Percentiles rank a stretch among this genome's conserved stretches.
phyloP scores from a whole-genome alignment of 2,329 filamentous ascomycete genomes.

The Lasiodiplodia sp. region DNA sequence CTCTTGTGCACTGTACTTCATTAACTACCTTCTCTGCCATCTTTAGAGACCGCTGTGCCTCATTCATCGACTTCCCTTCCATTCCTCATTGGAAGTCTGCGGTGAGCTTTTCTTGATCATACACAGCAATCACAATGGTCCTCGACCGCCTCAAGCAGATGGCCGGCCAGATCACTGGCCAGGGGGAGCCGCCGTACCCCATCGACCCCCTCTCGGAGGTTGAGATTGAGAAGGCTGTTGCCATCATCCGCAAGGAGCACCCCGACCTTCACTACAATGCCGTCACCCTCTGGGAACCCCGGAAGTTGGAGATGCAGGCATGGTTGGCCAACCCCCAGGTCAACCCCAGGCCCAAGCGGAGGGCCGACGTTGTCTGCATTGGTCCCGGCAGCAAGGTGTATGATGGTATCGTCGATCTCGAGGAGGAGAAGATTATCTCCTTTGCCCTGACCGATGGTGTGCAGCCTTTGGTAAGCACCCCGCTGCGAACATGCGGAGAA shows the following conservation, averaged over 20 bases:
- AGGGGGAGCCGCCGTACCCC: slow-evolving; percentile 67
- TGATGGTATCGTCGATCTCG: slow-evolving; percentile 81
- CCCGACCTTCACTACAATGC: slow-evolving; percentile 83
- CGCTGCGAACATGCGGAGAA: neutral
- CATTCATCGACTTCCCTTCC: neutral
- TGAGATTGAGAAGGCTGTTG: slow-evolving; percentile 77
- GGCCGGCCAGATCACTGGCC: slow-evolving; percentile 66
- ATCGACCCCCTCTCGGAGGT: slow-evolving; percentile 76
- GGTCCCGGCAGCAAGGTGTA: slow-evolving; percentile 79
- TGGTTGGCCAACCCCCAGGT: slow-evolving; percentile 75
- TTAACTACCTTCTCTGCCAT: neutral
- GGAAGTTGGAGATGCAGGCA: slow-evolving; percentile 81
- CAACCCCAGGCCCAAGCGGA: slow-evolving; percentile 68
- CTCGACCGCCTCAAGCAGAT: slow-evolving; percentile 70
- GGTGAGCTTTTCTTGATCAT: neutral
- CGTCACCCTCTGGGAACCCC: slow-evolving; percentile 82
- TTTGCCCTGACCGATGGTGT: slow-evolving; percentile 80
- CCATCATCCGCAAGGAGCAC: slow-evolving; percentile 73
- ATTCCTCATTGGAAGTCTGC: neutral
- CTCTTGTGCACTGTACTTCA: slow-evolving; percentile 4
- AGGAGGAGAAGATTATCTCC: slow-evolving; percentile 68
- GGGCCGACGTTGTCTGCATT: slow-evolving; percentile 86
- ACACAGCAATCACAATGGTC: slow-evolving; percentile 56
- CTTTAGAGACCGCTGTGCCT: neutral
- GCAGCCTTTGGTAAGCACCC: slow-evolving; percentile 73